Evolutionary conservation across 495 filamentous ascomycete genomes (phyloP).

Genomic region (Neurospora tetrasperma): DNA sequence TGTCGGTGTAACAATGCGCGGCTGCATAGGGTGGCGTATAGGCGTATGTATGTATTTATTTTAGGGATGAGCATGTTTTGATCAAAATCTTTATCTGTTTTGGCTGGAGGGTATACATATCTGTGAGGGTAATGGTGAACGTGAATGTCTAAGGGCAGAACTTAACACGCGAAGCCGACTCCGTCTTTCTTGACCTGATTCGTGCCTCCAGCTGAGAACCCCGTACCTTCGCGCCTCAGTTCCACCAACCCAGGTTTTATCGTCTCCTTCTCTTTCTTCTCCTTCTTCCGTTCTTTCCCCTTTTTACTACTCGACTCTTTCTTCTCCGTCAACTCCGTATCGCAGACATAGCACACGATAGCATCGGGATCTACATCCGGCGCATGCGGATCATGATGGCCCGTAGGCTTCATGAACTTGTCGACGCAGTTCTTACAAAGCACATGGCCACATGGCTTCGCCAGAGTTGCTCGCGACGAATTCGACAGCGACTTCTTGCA

Average conservation of each 20-base stretch:
- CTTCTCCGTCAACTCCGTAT: slow-evolving; percentile 56
- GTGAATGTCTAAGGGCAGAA: neutral
- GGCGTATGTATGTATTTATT: neutral
- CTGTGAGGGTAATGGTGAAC: neutral
- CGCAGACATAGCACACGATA: slow-evolving; percentile 80
- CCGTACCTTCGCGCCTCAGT: slow-evolving; percentile 81
- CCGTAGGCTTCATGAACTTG: slow-evolving; percentile 67
- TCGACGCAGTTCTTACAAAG: slow-evolving; percentile 80
- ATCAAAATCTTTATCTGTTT: neutral
- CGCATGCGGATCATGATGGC: slow-evolving; percentile 54
- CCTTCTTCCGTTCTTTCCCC: slow-evolving; percentile 38
- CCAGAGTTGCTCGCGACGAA: slow-evolving; percentile 71
- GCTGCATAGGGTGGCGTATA: neutral
- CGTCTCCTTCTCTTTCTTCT: slow-evolving; percentile 44
- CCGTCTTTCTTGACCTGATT: slow-evolving; percentile 72
- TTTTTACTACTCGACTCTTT: slow-evolving; percentile 36
- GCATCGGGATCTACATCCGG: slow-evolving; percentile 41
- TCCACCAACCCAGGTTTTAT: slow-evolving; percentile 71
- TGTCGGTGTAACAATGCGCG: neutral
- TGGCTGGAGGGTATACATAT: neutral
- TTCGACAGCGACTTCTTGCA: slow-evolving; percentile 83
- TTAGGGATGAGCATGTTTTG: neutral
- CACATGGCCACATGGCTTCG: slow-evolving; percentile 90
- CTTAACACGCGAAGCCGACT: slow-evolving; percentile 74
- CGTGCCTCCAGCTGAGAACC: slow-evolving; percentile 77